Evolutionary conservation across 208 protist genomes (phyloP), one percentile per base, ranked within the genome.

Genomic region (Leptomonas pyrrhocoris): DNA sequence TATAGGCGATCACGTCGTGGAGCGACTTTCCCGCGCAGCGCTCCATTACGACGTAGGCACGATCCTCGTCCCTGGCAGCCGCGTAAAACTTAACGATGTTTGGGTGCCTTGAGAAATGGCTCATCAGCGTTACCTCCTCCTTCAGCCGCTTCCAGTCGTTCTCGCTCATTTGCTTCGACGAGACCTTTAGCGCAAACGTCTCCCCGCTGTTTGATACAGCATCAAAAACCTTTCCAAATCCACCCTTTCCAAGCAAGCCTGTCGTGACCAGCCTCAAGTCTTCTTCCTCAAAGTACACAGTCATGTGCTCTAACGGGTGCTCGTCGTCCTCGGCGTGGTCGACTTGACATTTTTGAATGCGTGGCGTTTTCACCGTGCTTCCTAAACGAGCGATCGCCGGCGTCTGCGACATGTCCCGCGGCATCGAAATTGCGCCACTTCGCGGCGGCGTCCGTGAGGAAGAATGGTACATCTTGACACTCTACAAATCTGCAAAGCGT

Each of bases 41-140:
- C 78, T 96, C 92, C 92, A 96, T 96, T 15, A 94, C 73, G 9
- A 96, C 84, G 60, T 96, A 96, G 11, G 90, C 90, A 12, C 76
- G 70, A 16, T 96, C 83, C 4, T 86, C 78, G 49, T 93, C 86
- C 13, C 74, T 65, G 15, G 89, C 89, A 38, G 92, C 92, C 16
- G 79, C 79, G 59, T 91, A 86, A 60, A 93, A 93, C 51, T 80
- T 79, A 43, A 96, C 92, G 57, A 95, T 93, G 63, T 96, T 96
- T 1, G 86, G 88, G 59, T 96, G 92, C 0, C 77, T 73, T n/a
- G 86, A 88, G 55, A 96, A 94, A 73, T 94, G 88, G 58, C 73
- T 91, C 89, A 96, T 94, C 13, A 95, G 74, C 0, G 82, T 88
- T 43, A 96, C 88, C 56, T 96, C 89, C 60, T 94, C 88, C 49